Conservation (phyloP, 805 yeast genomes). For the Cyberlindnera mississippiensis region DNA sequence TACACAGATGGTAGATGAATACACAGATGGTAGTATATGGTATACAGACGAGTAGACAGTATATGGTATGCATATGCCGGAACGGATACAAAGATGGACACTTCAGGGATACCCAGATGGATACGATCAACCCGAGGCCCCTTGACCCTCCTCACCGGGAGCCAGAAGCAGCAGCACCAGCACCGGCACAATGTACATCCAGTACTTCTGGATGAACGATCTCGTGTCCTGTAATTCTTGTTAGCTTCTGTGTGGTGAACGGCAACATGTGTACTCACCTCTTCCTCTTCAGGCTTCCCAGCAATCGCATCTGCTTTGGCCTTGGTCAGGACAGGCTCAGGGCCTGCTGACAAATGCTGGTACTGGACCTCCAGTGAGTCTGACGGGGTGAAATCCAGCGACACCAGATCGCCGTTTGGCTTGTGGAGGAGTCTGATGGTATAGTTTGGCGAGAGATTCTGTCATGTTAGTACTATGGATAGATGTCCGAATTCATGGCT, state of each 20-base stretch:
- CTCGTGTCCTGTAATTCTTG: too few species aligned
- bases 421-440: conserved; percentile 16
- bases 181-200: conserved; percentile 58
- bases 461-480: not conserved
- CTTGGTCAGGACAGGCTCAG: conserved; percentile 12
- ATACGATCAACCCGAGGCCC: conserved; percentile 1
- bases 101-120: too few species aligned
- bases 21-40: too few species aligned
- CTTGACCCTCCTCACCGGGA: conserved; percentile 11
- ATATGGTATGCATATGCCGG: too few species aligned
- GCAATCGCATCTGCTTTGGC: not conserved
- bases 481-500: not conserved
- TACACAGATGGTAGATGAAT: too few species aligned
- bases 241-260: too few species aligned
- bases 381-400: conserved; percentile 13
- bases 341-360: conserved; percentile 11
- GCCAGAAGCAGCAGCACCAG: conserved; percentile 33
- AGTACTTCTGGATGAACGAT: conserved; percentile 56
- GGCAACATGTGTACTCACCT: too few species aligned
- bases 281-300: conserved; percentile 4
- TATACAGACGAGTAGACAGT: too few species aligned
- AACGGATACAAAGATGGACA: too few species aligned
- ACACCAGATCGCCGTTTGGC: conserved; percentile 21
- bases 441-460: conserved; percentile 1
- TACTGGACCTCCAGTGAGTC: conserved; percentile 8